These are phyloP conservation scores for Microbotryum violaceum DNA, from an alignment of 1,284 basidiomycete species.

Conservation along the genomic window DNA sequence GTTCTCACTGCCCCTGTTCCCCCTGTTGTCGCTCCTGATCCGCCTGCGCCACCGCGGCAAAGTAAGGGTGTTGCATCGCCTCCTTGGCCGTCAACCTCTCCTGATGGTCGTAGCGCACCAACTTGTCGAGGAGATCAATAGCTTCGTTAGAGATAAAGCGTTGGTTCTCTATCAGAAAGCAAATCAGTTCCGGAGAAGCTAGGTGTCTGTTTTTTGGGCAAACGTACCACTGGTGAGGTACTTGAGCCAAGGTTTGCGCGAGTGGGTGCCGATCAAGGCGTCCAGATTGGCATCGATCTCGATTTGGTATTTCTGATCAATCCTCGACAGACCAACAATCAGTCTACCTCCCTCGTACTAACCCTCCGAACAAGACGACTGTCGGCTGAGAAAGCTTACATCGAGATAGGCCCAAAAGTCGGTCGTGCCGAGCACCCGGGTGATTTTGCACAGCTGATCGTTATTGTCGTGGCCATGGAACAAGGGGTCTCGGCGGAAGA, in stretches of 20 bases:
- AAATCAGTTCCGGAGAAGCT: too few relatives aligned
- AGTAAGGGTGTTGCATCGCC: slow-evolving; percentile 81
- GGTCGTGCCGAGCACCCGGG: slow-evolving; percentile 94
- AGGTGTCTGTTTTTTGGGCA: too few relatives aligned
- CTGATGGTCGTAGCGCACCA: slow-evolving; percentile 42
- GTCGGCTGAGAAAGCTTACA: slow-evolving; percentile 13
- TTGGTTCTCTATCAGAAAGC: slow-evolving; percentile 60
- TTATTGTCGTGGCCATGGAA: slow-evolving; percentile 99
- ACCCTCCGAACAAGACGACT: neutral
- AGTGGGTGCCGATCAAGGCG: slow-evolving; percentile 60
- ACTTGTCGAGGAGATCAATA: slow-evolving; percentile 90
- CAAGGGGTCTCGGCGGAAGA: slow-evolving; percentile 98
- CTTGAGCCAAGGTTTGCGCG: slow-evolving; percentile 74
- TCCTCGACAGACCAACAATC: neutral
- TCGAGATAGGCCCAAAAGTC: slow-evolving; percentile 68
- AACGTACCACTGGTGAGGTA: slow-evolving; percentile 58
- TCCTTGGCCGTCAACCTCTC: slow-evolving; percentile 89
- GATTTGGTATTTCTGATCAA: slow-evolving; percentile 19
- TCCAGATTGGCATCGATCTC: slow-evolving; percentile 58
- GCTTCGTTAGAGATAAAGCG: slow-evolving; percentile 93
- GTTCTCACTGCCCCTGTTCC: too few relatives aligned
- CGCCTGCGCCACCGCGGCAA: slow-evolving; percentile 43
- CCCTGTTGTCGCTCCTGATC: too few relatives aligned
- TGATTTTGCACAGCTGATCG: slow-evolving; percentile 96
- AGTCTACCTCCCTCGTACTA: neutral